Evolutionary conservation across 2,329 filamentous ascomycete genomes (phyloP).

Genomic region (Tolypocladium amazonense): DNA sequence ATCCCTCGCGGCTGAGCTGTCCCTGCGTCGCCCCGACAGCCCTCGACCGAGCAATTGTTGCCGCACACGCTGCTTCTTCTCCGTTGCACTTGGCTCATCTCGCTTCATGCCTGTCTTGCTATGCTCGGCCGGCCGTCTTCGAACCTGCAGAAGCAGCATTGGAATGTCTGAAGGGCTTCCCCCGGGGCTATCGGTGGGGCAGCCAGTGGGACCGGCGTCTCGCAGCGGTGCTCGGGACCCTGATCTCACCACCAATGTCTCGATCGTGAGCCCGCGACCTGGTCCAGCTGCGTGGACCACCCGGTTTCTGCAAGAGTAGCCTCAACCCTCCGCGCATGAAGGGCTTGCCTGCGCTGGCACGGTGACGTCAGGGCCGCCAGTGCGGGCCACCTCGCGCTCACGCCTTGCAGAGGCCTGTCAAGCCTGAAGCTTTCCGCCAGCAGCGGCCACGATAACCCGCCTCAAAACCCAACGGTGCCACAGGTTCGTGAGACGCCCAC

Average conservation of each 20-base stretch:
- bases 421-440: not conserved
- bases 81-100: not conserved
- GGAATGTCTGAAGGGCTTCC: not conserved
- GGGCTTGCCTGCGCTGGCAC: not conserved
- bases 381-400: not conserved
- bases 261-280: slow-evolving; percentile 11
- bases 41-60: not conserved
- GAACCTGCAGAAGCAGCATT: not conserved
- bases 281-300: not conserved
- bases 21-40: not conserved
- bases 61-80: not conserved
- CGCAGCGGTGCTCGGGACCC: slow-evolving; percentile 7
- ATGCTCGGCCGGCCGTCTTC: not conserved
- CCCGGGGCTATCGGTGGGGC: not conserved
- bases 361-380: slow-evolving; percentile 1
- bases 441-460: not conserved
- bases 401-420: not conserved
- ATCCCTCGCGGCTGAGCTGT: not conserved
- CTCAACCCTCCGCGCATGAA: not conserved
- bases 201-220: not conserved
- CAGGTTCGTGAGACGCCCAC: not conserved
- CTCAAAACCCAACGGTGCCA: not conserved
- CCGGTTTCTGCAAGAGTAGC: not conserved
- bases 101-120: not conserved
- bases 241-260: slow-evolving; percentile 19